These are phyloP conservation scores for Arctostaphylos glauca DNA, from an alignment of 148 eudicot species.

Conservation along the genomic window DNA sequence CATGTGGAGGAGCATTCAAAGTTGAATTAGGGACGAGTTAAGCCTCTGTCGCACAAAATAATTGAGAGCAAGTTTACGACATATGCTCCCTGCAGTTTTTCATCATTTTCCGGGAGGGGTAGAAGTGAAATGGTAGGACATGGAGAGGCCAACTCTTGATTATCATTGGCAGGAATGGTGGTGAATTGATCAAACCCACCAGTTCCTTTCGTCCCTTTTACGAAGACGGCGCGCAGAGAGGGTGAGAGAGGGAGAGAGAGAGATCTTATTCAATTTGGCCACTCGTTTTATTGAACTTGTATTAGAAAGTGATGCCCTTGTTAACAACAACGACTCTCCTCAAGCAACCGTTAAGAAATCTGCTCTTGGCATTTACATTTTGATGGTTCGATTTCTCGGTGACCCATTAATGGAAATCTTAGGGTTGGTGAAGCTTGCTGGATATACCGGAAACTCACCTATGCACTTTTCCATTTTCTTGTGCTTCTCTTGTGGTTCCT, in stretches of 20 bases:
- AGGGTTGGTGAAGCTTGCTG: constrained; percentile 1
- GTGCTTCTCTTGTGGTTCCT: background rate
- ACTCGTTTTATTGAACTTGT: too few relatives aligned
- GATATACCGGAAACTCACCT: background rate
- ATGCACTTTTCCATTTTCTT: too few relatives aligned
- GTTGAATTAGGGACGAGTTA: background rate
- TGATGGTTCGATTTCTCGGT: background rate
- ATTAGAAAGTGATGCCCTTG: too few relatives aligned
- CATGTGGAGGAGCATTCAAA: background rate
- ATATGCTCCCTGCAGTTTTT: background rate
- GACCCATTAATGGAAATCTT: background rate
- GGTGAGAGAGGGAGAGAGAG: background rate
- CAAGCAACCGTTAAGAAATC: too few relatives aligned
- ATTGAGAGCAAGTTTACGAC: background rate
- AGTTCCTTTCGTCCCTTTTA: background rate
- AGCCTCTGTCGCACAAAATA: background rate
- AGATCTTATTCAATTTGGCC: too few relatives aligned
- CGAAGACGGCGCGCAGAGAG: background rate
- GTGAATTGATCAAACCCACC: background rate
- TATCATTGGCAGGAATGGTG: background rate
- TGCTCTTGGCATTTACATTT: background rate
- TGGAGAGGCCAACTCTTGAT: background rate
- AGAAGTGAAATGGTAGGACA: background rate
- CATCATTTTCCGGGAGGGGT: background rate
- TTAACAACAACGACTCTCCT: too few relatives aligned